Base-by-base conservation (phyloP, 805 yeast genomes). In the Starmerella bombi region DNA sequence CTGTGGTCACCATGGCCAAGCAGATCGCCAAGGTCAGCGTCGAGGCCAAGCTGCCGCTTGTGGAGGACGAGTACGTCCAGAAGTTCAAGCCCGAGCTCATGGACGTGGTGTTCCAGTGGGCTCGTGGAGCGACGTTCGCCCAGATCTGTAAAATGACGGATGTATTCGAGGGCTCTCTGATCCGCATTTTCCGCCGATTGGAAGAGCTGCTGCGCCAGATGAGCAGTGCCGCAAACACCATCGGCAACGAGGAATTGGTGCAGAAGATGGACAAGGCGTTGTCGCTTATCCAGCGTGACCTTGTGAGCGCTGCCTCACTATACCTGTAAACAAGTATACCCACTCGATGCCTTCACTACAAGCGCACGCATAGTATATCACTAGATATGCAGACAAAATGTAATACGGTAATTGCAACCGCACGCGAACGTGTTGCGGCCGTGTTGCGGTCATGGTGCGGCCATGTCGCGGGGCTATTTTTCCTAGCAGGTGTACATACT, bases 111-210 rank as follows among this genome's bases (percentile, higher is more conserved):
- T 84, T 66, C 60, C 81, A 88, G 36, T 91, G 99, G 99, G 84
- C 95, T 60, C 78, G 80, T 57, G 97, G 97, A 16, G 95, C 94
- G 5, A 67, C 91, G 0, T 91, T 91, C 61, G 88, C 96, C 0
- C 95, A 88, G 59, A 88, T 91, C 48, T 88, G 97, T 65, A 88
- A 88, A 61, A 85, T 91, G 95, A 91, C 98, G 0, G 98, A 91
- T 57, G 97, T 91, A 33, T 91, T 88, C 52, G 99, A 91, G 65
- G 99, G 99, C 32, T 80, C 93, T 18, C 70, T 91, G 56, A 88
- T 91, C 50, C 76, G 99, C 59, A 81, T 83, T 75, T 91, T 91
- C 66, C 80, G 91, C 60, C 72, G 98, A 57, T 66, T 91, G 41
- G 98, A 91, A 60, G 99, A 91, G 59, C 70, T 91, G 68, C 65